Conservation (phyloP, 345 rosid species). For the Salix arbutifolia region DNA sequence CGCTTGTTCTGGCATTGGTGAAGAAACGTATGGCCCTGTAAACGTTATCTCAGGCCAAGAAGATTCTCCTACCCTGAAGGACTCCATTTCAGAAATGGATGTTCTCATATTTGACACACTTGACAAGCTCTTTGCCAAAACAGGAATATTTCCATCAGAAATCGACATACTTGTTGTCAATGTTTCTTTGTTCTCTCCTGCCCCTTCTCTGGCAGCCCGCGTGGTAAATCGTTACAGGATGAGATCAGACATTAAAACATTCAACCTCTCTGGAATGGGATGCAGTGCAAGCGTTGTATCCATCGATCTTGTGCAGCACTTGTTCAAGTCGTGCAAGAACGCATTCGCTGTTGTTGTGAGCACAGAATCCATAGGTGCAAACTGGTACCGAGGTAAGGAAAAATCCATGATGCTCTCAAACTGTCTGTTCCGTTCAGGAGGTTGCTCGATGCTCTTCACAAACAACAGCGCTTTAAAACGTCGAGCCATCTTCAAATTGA, state of each 20-base stretch:
- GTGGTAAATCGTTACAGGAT: slow-evolving; percentile 63
- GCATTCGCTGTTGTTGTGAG: slow-evolving; percentile 62
- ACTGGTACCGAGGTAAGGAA: slow-evolving; percentile 73
- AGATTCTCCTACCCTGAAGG: slow-evolving; percentile 36
- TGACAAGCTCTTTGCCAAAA: slow-evolving; percentile 47
- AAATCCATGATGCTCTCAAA: slow-evolving; percentile 78
- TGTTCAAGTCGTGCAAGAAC: slow-evolving; percentile 43
- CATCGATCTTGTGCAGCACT: slow-evolving; percentile 41
- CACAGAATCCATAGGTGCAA: slow-evolving; percentile 60
- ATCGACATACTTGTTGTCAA: slow-evolving; percentile 62
- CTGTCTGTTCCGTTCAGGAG: slow-evolving; percentile 65
- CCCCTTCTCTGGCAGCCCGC: slow-evolving; percentile 61
- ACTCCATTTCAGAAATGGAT: slow-evolving; percentile 49
- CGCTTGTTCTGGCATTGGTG: slow-evolving; percentile 65
- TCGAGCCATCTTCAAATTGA: slow-evolving; percentile 47
- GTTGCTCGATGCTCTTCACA: slow-evolving; percentile 67
- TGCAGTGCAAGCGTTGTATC: slow-evolving; percentile 60
- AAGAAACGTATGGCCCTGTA: slow-evolving; percentile 59
- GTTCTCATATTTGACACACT: slow-evolving; percentile 53
- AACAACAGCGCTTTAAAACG: slow-evolving; percentile 42
- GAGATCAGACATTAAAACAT: slow-evolving; percentile 54
- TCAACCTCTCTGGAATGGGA: slow-evolving; percentile 69
- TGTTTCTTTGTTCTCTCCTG: slow-evolving; percentile 58
- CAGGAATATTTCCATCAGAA: slow-evolving; percentile 45
- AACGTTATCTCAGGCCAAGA: slow-evolving; percentile 50